Conservation (phyloP, 495 filamentous ascomycete genomes). For the Xanthoparmelia taractica region DNA sequence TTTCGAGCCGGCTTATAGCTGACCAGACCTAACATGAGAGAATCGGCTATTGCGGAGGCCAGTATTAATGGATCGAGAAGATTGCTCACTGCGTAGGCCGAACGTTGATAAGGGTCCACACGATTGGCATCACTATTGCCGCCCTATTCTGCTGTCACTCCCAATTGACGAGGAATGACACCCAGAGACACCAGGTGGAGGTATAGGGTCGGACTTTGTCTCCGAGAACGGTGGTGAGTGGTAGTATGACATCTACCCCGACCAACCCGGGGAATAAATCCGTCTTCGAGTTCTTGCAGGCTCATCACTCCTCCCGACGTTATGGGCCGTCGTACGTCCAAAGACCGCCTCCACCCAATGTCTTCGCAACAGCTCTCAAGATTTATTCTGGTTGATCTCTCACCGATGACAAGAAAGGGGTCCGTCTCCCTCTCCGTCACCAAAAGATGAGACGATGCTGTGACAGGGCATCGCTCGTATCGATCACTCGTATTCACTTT, state of each 20-base stretch:
- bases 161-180: constrained; percentile 4
- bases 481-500: background rate
- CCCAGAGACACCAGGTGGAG: constrained; percentile 12
- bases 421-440: background rate
- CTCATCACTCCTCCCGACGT: background rate
- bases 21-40: too few species aligned
- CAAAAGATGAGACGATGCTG: background rate
- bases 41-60: too few species aligned
- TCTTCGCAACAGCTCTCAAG: constrained; percentile 3
- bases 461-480: background rate
- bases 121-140: background rate
- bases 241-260: constrained; percentile 7
- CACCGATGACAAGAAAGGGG: background rate
- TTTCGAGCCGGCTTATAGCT: too few species aligned
- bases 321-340: background rate
- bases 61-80: too few species aligned
- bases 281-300: constrained; percentile 1
- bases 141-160: constrained; percentile 1
- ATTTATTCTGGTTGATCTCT: background rate
- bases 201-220: constrained; percentile 13
- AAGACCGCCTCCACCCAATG: background rate
- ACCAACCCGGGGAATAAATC: constrained; percentile 1
- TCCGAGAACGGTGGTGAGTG: constrained; percentile 4
- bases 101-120: too few species aligned
- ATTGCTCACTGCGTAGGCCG: too few species aligned